Evolutionary conservation across 805 yeast species (phyloP).

Genomic region (Candida nanaspora): DNA sequence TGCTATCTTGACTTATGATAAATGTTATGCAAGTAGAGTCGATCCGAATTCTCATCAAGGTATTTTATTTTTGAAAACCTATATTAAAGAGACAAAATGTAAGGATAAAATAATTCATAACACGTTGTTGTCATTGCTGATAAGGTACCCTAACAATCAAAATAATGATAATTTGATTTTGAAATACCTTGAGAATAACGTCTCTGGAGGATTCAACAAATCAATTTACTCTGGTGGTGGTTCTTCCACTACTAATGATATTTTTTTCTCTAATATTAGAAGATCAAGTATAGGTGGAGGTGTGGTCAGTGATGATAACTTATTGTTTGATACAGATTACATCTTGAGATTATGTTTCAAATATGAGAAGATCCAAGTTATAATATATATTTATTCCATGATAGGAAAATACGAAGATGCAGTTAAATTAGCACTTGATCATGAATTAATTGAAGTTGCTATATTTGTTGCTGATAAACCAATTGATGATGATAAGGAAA

Average conservation of each 20-base stretch:
- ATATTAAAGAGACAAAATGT: slow-evolving; percentile 37
- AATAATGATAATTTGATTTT: slow-evolving; percentile 41
- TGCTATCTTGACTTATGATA: slow-evolving; percentile 63
- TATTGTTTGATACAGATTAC: slow-evolving; percentile 60
- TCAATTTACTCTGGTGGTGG: too few relatives aligned
- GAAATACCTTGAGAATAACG: slow-evolving; percentile 35
- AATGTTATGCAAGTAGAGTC: slow-evolving; percentile 27
- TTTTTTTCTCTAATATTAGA: slow-evolving; percentile 6
- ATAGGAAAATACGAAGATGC: slow-evolving; percentile 76
- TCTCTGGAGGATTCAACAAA: too few relatives aligned
- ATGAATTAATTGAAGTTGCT: slow-evolving; percentile 53
- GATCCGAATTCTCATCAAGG: slow-evolving; percentile 52
- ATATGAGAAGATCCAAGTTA: slow-evolving; percentile 51
- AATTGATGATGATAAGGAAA: slow-evolving; percentile 31
- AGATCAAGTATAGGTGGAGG: too few relatives aligned
- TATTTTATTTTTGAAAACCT: slow-evolving; percentile 52
- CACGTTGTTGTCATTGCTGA: slow-evolving; percentile 59
- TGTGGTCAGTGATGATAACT: too few relatives aligned
- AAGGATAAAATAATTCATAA: slow-evolving; percentile 54
- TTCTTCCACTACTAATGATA: neutral
- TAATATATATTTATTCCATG: slow-evolving; percentile 65
- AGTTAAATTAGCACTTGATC: slow-evolving; percentile 59
- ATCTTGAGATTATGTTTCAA: slow-evolving; percentile 66
- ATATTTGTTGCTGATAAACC: slow-evolving; percentile 49
- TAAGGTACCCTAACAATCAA: slow-evolving; percentile 38